Conservation (phyloP, 2,329 filamentous ascomycete species). For the Aureobasidium sp. region DNA sequence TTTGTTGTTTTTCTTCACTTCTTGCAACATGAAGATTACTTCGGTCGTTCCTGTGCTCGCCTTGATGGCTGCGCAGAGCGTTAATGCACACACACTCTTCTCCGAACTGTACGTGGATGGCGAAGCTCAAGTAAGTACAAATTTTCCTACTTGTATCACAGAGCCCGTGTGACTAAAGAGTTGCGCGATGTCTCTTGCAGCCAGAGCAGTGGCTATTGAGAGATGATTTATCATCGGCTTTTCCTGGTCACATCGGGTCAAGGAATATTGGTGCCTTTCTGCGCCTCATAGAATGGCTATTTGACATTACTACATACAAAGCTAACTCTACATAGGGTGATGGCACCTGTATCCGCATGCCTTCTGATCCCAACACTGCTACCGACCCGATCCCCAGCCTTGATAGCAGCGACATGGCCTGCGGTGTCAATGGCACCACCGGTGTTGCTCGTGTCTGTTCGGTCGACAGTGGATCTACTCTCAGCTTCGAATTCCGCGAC, state of each 20-base stretch:
- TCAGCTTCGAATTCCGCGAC: constrained; percentile 61
- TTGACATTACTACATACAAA: neutral
- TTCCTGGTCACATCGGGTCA: neutral
- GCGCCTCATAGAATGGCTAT: neutral
- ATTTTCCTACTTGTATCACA: neutral
- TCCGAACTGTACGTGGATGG: constrained; percentile 58
- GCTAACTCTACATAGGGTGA: constrained; percentile 46
- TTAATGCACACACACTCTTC: constrained; percentile 50
- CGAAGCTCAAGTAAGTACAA: constrained; percentile 35
- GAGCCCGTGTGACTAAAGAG: too few relatives aligned
- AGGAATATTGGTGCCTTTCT: too few relatives aligned
- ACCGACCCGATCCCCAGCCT: constrained; percentile 54
- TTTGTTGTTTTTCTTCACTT: neutral
- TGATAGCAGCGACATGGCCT: constrained; percentile 58
- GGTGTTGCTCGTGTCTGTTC: constrained; percentile 45
- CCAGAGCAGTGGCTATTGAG: too few relatives aligned
- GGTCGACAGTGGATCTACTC: constrained; percentile 44
- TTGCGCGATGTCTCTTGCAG: too few relatives aligned
- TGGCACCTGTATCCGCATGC: constrained; percentile 65
- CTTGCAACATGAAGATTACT: constrained; percentile 16
- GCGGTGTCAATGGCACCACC: constrained; percentile 40
- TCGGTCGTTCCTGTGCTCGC: constrained; percentile 14
- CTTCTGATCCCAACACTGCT: constrained; percentile 43
- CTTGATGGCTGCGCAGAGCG: constrained; percentile 17
- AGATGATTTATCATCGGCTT: too few relatives aligned